These are phyloP conservation scores for Dicorynia guianensis DNA, from an alignment of 306 rosid genomes.

Conservation along the genomic window DNA sequence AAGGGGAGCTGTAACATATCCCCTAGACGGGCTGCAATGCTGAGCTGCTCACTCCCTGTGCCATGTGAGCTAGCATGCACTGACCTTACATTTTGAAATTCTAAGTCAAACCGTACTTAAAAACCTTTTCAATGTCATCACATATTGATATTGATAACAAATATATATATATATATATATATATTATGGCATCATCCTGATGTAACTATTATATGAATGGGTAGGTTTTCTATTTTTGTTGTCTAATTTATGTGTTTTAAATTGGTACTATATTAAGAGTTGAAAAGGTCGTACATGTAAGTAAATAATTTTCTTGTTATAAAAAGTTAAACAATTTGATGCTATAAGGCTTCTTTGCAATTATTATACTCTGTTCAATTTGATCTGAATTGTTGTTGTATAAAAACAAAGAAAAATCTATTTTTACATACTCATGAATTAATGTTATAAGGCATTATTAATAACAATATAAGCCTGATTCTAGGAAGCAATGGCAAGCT, in stretches of 20 bases:
- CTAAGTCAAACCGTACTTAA: neutral
- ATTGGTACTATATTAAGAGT: too few species aligned
- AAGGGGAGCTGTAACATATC: conserved; percentile 17
- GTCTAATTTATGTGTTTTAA: neutral
- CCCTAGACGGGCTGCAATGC: conserved; percentile 22
- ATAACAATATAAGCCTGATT: too few species aligned
- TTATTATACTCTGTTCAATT: too few species aligned
- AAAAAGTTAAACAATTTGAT: too few species aligned
- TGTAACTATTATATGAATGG: conserved; percentile 15
- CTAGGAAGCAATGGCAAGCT: too few species aligned
- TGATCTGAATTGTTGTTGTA: too few species aligned
- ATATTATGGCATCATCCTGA: conserved; percentile 34
- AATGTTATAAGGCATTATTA: too few species aligned
- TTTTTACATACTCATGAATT: too few species aligned
- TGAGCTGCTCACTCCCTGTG: conserved; percentile 17
- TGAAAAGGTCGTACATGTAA: too few species aligned
- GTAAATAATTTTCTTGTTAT: too few species aligned
- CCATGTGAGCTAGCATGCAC: neutral
- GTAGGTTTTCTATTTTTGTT: neutral
- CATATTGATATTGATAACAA: neutral
- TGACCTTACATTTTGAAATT: neutral
- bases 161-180: neutral
- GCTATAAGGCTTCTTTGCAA: too few species aligned
- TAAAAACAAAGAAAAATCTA: too few species aligned
- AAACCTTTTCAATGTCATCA: neutral